Conservation (phyloP, 345 rosid genomes). For the Triadica sebifera region DNA sequence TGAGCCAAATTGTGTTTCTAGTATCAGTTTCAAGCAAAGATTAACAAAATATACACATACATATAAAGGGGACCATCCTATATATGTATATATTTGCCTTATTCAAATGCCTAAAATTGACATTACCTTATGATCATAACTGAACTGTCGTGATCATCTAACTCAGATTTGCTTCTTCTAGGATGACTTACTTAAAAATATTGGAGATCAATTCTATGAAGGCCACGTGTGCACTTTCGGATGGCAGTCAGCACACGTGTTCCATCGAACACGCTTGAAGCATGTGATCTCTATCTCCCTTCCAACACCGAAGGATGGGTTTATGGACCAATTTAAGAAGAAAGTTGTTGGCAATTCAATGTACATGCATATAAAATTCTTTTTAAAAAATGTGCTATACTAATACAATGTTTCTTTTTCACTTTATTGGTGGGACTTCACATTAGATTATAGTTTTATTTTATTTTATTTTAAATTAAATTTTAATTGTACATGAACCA, state of each 20-base stretch:
- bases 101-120: conserved; percentile 9
- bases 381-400: background rate
- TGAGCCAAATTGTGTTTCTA: background rate
- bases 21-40: background rate
- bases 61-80: background rate
- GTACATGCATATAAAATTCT: background rate
- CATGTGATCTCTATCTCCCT: background rate
- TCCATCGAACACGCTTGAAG: background rate
- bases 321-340: conserved; percentile 15
- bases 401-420: background rate
- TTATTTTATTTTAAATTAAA: background rate
- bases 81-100: background rate
- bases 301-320: conserved; percentile 21
- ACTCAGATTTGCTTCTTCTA: background rate
- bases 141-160: conserved; percentile 13
- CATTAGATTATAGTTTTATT: too few relatives aligned
- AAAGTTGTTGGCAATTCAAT: conserved; percentile 1
- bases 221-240: background rate
- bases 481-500: background rate
- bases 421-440: conserved; percentile 20
- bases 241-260: background rate
- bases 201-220: background rate
- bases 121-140: background rate
- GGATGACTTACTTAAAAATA: background rate
- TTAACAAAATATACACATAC: too few relatives aligned